Evolutionary conservation across 2,329 filamentous ascomycete species (phyloP).

Genomic region (Penicillium griseofulvum): DNA sequence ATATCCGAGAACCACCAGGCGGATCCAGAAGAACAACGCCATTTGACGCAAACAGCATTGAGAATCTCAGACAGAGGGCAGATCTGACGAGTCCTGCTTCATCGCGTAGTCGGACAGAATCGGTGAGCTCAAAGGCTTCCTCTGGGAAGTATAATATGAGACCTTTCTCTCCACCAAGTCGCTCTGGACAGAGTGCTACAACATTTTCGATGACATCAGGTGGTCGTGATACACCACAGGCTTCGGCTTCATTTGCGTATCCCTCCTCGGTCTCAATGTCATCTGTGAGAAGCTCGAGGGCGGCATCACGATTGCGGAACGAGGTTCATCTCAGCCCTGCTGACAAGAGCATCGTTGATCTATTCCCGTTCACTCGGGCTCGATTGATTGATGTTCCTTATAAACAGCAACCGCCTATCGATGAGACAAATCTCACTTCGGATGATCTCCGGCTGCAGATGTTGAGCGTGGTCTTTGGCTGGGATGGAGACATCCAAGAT

Average conservation of each 20-base stretch:
- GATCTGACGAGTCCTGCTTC: conserved; percentile 68
- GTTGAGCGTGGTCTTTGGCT: conserved; percentile 91
- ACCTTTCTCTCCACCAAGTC: conserved; percentile 42
- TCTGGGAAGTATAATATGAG: conserved; percentile 42
- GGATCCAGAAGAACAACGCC: conserved; percentile 70
- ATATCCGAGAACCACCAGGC: conserved; percentile 70
- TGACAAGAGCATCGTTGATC: conserved; percentile 67
- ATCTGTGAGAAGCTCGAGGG: conserved; percentile 42
- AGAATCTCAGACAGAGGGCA: conserved; percentile 60
- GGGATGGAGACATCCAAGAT: conserved; percentile 79
- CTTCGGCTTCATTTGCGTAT: conserved; percentile 46
- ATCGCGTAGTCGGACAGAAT: conserved; percentile 58
- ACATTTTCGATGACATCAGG: conserved; percentile 46
- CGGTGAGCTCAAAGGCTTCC: conserved; percentile 58
- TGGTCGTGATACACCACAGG: conserved; percentile 35
- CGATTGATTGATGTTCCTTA: conserved; percentile 81
- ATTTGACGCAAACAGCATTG: conserved; percentile 65
- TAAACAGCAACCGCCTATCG: conserved; percentile 61
- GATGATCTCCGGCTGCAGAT: conserved; percentile 86
- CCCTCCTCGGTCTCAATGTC: conserved; percentile 48
- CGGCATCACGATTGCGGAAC: conserved; percentile 70
- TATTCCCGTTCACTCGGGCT: conserved; percentile 82
- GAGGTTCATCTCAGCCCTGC: conserved; percentile 78
- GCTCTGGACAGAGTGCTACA: conserved; percentile 45
- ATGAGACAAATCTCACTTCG: conserved; percentile 61